Conservation (phyloP, 768 basidiomycete species). For the Heimioporus sp. region DNA sequence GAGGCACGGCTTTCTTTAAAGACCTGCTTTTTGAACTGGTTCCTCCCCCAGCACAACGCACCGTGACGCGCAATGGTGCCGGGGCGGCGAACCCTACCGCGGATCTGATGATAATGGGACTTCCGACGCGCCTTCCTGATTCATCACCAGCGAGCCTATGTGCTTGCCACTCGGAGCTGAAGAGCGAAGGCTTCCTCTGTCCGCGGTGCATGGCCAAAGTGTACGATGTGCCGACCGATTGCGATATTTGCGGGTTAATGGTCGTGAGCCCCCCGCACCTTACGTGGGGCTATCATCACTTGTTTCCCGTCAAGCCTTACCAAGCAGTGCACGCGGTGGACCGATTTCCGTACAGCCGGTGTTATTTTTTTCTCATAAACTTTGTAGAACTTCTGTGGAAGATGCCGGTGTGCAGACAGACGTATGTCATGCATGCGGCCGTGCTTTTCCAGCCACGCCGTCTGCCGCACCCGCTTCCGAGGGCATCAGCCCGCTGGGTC, state of each 20-base stretch:
- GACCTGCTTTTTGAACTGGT: conserved; percentile 95
- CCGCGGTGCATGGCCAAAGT: conserved; percentile 91
- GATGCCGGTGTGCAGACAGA: conserved; percentile 34
- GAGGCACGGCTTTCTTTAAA: too few relatives aligned
- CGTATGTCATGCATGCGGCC: conserved; percentile 78
- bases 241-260: conserved; percentile 95
- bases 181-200: conserved; percentile 91
- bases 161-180: conserved; percentile 90
- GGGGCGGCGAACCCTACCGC: conserved; percentile 60
- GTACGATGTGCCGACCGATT: conserved; percentile 98
- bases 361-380: not conserved
- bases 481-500: conserved; percentile 79
- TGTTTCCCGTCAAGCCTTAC: conserved; percentile 93
- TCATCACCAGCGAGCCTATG: conserved; percentile 85
- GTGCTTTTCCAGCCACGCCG: conserved; percentile 56
- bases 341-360: conserved; percentile 1
- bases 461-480: conserved; percentile 42
- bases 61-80: conserved; percentile 46
- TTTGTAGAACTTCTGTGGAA: conserved; percentile 39
- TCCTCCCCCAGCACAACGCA: conserved; percentile 85
- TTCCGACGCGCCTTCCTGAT: conserved; percentile 88
- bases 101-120: conserved; percentile 99
- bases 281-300: conserved; percentile 91
- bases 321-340: conserved; percentile 66
- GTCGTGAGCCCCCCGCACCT: conserved; percentile 97